Evolutionary conservation across 108 stramenopile species (phyloP).

Genomic region (Hondaea fermentalgiana): DNA sequence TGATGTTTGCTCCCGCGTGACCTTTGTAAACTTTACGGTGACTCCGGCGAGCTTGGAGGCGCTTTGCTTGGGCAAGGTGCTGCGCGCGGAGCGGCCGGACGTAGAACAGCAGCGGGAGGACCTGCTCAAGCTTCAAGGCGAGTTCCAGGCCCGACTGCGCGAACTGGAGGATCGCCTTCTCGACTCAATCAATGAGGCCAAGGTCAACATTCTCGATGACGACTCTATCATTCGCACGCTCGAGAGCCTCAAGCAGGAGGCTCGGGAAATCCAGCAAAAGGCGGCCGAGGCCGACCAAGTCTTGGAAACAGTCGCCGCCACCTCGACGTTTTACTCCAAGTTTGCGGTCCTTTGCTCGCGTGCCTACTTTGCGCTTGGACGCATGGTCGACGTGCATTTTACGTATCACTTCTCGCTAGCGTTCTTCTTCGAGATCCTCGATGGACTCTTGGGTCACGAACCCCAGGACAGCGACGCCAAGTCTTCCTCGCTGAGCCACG

Average conservation of each 20-base stretch:
- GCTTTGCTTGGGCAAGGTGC: conserved; percentile 72
- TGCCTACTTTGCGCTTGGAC: conserved; percentile 36
- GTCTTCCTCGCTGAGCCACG: background rate
- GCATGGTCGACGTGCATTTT: conserved; percentile 26
- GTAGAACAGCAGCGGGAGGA: conserved; percentile 71
- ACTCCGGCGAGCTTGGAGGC: conserved; percentile 84
- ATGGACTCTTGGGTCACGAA: background rate
- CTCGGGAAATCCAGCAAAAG: conserved; percentile 79
- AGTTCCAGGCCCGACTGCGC: conserved; percentile 83
- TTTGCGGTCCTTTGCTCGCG: conserved; percentile 68
- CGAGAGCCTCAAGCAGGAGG: conserved; percentile 87
- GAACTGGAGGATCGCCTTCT: conserved; percentile 93
- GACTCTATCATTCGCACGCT: conserved; percentile 86
- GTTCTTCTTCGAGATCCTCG: background rate
- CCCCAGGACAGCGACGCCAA: too few relatives aligned
- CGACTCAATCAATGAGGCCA: conserved; percentile 74
- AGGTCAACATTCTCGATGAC: conserved; percentile 94
- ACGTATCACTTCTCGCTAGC: conserved; percentile 41
- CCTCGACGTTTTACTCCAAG: conserved; percentile 72
- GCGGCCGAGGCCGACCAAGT: conserved; percentile 75
- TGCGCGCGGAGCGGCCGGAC: conserved; percentile 82
- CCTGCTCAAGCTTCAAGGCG: conserved; percentile 78
- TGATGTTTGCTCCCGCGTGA: conserved; percentile 91
- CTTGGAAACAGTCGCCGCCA: conserved; percentile 72
- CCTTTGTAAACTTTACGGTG: conserved; percentile 87